Evolutionary conservation across 2,329 filamentous ascomycete genomes (phyloP).

Genomic region (Coleophoma eucalyptorum): DNA sequence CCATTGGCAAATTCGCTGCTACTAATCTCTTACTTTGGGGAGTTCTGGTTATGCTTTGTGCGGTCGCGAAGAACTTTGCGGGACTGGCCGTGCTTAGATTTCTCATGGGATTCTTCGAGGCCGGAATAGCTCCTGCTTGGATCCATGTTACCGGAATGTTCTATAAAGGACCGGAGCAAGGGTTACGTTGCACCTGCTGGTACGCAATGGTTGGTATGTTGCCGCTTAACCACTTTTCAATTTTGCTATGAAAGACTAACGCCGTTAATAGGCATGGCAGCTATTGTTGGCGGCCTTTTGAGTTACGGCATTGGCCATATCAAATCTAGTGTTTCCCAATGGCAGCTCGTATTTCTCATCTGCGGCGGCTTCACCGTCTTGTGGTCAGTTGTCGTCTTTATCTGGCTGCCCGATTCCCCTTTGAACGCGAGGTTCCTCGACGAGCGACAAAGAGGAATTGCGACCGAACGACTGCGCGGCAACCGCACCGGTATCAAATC

Average conservation of each 20-base stretch:
- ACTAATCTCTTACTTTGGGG: conserved; percentile 45
- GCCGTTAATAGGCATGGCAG: neutral
- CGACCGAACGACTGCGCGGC: conserved; percentile 1
- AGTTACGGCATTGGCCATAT: conserved; percentile 15
- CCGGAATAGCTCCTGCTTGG: conserved; percentile 61
- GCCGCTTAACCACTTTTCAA: neutral
- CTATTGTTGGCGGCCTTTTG: neutral
- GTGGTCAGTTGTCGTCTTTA: conserved; percentile 32
- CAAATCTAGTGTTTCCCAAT: conserved; percentile 24
- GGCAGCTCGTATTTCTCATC: conserved; percentile 30
- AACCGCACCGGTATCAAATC: conserved; percentile 16
- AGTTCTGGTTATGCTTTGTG: conserved; percentile 52
- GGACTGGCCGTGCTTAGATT: conserved; percentile 60
- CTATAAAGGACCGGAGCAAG: conserved; percentile 61
- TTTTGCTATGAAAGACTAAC: neutral
- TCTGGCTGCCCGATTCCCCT: conserved; percentile 43
- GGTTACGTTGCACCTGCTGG: neutral
- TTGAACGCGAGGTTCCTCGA: conserved; percentile 37
- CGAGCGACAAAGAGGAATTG: conserved; percentile 34
- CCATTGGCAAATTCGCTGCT: conserved; percentile 48
- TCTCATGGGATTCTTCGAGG: conserved; percentile 63
- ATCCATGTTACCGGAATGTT: conserved; percentile 56
- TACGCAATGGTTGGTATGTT: neutral
- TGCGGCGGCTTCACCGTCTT: conserved; percentile 17
- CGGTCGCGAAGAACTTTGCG: conserved; percentile 52